Conservation (phyloP, 2,329 filamentous ascomycete genomes). For the Dryadomyces quercus-mongolicae region DNA sequence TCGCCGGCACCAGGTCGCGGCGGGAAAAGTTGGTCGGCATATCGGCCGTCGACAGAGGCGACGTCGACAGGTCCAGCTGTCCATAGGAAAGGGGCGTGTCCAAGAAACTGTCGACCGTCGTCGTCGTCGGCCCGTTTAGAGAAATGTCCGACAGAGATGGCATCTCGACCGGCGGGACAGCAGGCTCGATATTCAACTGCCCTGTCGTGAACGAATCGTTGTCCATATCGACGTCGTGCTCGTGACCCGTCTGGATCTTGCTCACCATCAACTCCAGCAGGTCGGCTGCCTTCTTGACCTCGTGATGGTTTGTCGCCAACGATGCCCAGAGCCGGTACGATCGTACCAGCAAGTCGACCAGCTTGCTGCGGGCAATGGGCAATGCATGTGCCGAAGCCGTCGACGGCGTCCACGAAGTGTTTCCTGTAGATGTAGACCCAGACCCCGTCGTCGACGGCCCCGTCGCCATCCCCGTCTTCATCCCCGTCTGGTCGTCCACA, state of each 20-base stretch:
- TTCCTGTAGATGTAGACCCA: not conserved
- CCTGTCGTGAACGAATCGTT: no score
- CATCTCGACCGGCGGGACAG: no score
- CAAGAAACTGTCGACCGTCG: not conserved
- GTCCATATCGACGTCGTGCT: no score
- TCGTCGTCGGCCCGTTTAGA: no score
- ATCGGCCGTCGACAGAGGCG: not conserved
- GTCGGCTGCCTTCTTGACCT: slow-evolving; percentile 32
- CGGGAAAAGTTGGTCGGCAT: slow-evolving; percentile 5
- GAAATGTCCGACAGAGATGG: no score
- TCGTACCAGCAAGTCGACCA: slow-evolving; percentile 26
- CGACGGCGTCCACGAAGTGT: not conserved
- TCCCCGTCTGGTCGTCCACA: slow-evolving; percentile 13
- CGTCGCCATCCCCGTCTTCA: not conserved
- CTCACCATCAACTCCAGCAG: slow-evolving; percentile 29
- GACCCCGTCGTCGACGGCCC: not conserved
- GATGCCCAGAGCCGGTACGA: slow-evolving; percentile 33
- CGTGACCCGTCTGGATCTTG: slow-evolving; percentile 8
- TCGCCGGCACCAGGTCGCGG: slow-evolving; percentile 7
- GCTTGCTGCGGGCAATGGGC: slow-evolving; percentile 15
- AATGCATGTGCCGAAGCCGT: slow-evolving; percentile 4
- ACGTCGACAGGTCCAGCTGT: not conserved
- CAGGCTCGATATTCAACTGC: no score
- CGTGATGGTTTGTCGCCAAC: slow-evolving; percentile 23
- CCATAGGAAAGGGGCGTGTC: not conserved